Conservation (phyloP, 2,329 filamentous ascomycete genomes). For the Akanthomyces dipterigenus region DNA sequence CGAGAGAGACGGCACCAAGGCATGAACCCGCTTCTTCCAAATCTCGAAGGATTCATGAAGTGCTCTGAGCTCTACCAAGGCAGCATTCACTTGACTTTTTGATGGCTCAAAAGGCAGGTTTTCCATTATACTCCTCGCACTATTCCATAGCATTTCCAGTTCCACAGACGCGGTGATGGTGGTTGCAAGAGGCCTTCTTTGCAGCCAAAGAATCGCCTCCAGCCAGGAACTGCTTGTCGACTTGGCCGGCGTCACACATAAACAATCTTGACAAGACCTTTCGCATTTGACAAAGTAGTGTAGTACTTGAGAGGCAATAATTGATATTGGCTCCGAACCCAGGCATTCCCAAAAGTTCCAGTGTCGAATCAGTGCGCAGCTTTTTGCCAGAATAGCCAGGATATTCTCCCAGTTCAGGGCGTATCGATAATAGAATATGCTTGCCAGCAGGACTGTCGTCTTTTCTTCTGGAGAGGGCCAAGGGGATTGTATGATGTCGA, state of each 20-base stretch:
- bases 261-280: neutral
- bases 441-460: neutral
- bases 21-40: neutral
- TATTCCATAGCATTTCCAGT: neutral
- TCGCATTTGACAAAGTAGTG: neutral
- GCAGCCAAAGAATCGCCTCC: neutral
- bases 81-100: neutral
- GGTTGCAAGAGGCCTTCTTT: neutral
- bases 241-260: neutral
- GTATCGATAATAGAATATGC: neutral
- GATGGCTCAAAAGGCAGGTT: neutral
- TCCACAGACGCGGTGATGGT: neutral
- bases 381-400: neutral
- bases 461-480: neutral
- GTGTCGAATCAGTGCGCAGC: neutral
- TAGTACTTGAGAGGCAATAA: neutral
- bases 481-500: neutral
- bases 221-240: neutral
- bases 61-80: neutral
- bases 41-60: neutral
- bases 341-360: neutral
- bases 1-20: neutral
- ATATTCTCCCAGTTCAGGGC: neutral
- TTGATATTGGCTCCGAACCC: neutral
- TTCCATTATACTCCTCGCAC: neutral